A percentile compares a stretch with the other conserved stretches of the same genome.
Evolutionary conservation across 495 filamentous ascomycete genomes (phyloP).

Genomic region (Amorphotheca resinae): DNA sequence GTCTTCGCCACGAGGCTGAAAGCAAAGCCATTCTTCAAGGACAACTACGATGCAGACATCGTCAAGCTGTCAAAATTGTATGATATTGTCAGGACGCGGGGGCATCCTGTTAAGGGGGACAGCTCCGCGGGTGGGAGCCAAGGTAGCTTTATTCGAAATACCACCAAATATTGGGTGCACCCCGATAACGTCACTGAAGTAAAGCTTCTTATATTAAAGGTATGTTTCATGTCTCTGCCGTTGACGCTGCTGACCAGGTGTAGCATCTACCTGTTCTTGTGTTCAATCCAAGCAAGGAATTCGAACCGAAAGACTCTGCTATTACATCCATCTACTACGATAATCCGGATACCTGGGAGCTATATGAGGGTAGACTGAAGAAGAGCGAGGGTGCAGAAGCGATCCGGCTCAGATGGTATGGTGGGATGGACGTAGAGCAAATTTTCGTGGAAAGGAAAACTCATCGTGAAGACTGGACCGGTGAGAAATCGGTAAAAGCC

Average conservation of each 20-base stretch:
- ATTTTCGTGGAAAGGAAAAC: conserved; percentile 98
- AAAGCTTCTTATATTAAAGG: conserved; percentile 92
- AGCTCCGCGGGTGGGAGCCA: conserved; percentile 81
- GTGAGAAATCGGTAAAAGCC: conserved; percentile 97
- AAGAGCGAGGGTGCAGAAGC: conserved; percentile 98
- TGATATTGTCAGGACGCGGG: conserved; percentile 83
- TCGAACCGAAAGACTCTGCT: conserved; percentile 74
- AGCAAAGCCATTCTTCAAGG: conserved; percentile 94
- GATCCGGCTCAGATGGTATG: conserved; percentile 94
- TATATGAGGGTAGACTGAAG: conserved; percentile 88
- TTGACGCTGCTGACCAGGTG: conserved; percentile 12
- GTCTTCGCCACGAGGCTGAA: conserved; percentile 88
- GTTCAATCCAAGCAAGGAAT: conserved; percentile 96
- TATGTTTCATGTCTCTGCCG: conserved; percentile 14
- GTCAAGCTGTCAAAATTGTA: conserved; percentile 93
- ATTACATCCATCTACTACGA: conserved; percentile 99
- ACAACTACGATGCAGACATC: conserved; percentile 95
- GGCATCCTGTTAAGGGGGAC: conserved; percentile 86
- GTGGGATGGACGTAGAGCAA: conserved; percentile 84
- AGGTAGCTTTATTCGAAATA: conserved; percentile 93
- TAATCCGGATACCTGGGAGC: conserved; percentile 81
- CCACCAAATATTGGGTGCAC: conserved; percentile 99
- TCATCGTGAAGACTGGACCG: conserved; percentile 97
- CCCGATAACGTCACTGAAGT: conserved; percentile 97
- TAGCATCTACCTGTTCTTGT: conserved; percentile 90